Percentiles rank a stretch among this genome's conserved stretches.
Evolutionary conservation across 768 basidiomycete species (phyloP).

Genomic region (Tylopilus sp.): DNA sequence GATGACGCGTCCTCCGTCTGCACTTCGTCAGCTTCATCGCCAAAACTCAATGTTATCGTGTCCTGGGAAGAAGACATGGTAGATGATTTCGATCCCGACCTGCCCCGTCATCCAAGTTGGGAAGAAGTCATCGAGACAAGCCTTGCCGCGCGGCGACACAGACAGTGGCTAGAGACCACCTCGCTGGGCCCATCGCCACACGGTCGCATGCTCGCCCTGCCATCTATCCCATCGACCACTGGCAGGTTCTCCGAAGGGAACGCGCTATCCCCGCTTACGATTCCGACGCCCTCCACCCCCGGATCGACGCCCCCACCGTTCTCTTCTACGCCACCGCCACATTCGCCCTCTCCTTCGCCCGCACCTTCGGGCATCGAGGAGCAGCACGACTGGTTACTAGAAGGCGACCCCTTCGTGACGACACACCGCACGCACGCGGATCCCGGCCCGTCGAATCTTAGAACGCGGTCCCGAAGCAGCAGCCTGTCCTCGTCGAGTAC

Average conservation of each 20-base stretch:
- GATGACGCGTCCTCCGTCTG: slow-evolving; percentile 15
- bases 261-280: slow-evolving; percentile 25
- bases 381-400: slow-evolving; percentile 8
- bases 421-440: neutral
- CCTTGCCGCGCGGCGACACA: slow-evolving; percentile 2
- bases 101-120: slow-evolving; percentile 7
- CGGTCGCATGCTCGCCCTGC: slow-evolving; percentile 12
- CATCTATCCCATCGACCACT: slow-evolving; percentile 31
- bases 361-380: slow-evolving; percentile 11
- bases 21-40: slow-evolving; percentile 23
- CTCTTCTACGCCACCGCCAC: slow-evolving; percentile 18
- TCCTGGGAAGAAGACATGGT: slow-evolving; percentile 16
- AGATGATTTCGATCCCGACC: neutral
- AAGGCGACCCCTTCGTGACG: neutral
- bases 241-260: slow-evolving; percentile 16
- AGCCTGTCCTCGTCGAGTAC: slow-evolving; percentile 13
- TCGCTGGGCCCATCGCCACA: slow-evolving; percentile 2
- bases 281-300: slow-evolving; percentile 16
- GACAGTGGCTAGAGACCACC: neutral
- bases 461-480: slow-evolving; percentile 8
- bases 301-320: slow-evolving; percentile 15
- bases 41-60: slow-evolving; percentile 11
- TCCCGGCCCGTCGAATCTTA: too few species aligned
- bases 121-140: slow-evolving; percentile 13
- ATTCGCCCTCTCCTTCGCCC: slow-evolving; percentile 18